These are phyloP conservation scores for Suhomyces canberraensis DNA, from an alignment of 805 yeast species.

Conservation along the genomic window DNA sequence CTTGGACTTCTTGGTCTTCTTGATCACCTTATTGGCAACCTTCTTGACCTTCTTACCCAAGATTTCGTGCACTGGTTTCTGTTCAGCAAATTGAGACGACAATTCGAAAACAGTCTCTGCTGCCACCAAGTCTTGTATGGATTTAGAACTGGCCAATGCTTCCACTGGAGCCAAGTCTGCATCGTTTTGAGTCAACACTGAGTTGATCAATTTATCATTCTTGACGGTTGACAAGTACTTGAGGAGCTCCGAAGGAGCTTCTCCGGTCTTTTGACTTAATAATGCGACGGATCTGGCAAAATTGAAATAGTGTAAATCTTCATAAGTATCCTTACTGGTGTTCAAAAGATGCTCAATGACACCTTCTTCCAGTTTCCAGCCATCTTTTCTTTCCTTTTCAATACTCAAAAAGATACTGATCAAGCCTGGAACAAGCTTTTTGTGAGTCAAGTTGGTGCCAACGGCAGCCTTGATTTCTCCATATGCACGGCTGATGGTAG, in stretches of 20 bases:
- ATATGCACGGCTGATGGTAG: constrained; percentile 5
- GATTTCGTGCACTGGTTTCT: constrained; percentile 1
- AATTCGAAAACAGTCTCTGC: background rate
- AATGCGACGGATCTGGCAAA: constrained; percentile 2
- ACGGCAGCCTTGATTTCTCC: constrained; percentile 1
- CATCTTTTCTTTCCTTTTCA: background rate
- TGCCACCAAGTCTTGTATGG: constrained; percentile 29
- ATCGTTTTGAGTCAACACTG: constrained; percentile 17
- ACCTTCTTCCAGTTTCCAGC: background rate
- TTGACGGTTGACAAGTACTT: background rate
- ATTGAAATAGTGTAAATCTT: background rate
- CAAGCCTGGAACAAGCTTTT: constrained; percentile 7
- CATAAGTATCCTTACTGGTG: constrained; percentile 6
- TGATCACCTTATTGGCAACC: background rate
- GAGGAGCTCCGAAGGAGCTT: background rate
- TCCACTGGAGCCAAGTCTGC: constrained; percentile 18
- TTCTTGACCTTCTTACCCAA: constrained; percentile 5
- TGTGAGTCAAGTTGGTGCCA: background rate
- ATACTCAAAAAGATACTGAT: constrained; percentile 11
- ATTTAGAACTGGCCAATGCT: constrained; percentile 13
- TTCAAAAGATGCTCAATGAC: constrained; percentile 11
- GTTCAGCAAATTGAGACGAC: background rate
- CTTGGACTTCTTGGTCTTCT: constrained; percentile 22
- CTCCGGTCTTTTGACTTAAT: background rate
- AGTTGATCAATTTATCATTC: constrained; percentile 14